Evolutionary conservation across 164 flowering plant species (phyloP), one percentile per base, ranked within the genome.

Genomic region (Magnolia officinalis): DNA sequence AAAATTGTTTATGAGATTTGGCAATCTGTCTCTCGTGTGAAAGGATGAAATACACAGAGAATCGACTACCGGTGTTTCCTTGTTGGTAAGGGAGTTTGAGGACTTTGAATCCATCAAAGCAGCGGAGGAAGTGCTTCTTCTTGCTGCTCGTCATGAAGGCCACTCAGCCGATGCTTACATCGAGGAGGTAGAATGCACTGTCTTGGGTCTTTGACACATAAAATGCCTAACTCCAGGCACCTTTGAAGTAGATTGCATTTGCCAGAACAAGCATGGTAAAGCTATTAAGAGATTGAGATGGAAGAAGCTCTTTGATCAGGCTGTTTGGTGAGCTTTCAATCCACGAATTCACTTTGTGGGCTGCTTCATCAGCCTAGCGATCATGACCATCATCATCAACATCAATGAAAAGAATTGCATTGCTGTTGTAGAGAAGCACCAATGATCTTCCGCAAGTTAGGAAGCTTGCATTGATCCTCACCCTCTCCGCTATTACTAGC

Each of bases 241-340:
- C 82, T 68, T 81, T 81, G 73, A 83, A 81, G 71, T 83, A 83
- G 18, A 83, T 75, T 23, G 83, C 81, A 72, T 80, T 80, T 21
- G 76, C 81, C 0, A 78, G 70, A 0, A 80, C 72, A 31, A 79
- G 50, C 26, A 9, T 51, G 2, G 76, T 77, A 1, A 7, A 1
- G 0, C 11, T 9, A 31, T 59, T 6, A 18, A 77, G 7, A 11
- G 78, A 74, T 3, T 59, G 76, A 11, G 19, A 19, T 63, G 77
- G 74, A 20, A 81, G 75, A 4, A 82, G 58, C 6, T 75, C 50
- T 37, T 78, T 71, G 13, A 78, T 74, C 10, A 81, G 72, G 10
- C 80, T 78, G 51, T 79, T 76, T 10, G 83, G 76, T 52, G 31
- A 70, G 24, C 78, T 67, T 49, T 49, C 79, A 7, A 10, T 77